phyloP scores from a whole-genome alignment of 495 filamentous ascomycete species.

The Neurospora sp. region DNA sequence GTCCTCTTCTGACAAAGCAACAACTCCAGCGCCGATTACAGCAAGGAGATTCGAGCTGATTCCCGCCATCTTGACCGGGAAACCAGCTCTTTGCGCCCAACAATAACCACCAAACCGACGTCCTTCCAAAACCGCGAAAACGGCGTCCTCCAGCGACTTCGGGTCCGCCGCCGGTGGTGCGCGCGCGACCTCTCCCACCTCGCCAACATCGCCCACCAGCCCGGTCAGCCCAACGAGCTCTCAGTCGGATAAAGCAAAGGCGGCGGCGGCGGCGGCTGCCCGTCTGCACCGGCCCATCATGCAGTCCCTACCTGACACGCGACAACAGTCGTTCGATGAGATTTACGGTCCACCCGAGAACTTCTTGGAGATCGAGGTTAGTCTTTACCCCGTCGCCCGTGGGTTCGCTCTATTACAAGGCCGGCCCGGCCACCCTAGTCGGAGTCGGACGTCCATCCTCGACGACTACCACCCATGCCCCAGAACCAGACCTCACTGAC shows the following conservation, averaged over 20 bases:
- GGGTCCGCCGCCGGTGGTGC: constrained; percentile 18
- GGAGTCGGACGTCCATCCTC: background rate
- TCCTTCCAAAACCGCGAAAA: constrained; percentile 28
- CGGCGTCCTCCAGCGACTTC: constrained; percentile 18
- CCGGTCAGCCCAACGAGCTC: constrained; percentile 1
- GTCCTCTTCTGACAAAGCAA: background rate
- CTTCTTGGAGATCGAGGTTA: constrained; percentile 93
- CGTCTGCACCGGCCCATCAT: constrained; percentile 48
- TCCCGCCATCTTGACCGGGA: background rate
- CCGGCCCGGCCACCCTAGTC: background rate
- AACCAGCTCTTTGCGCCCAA: background rate
- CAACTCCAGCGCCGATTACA: background rate
- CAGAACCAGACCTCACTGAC: background rate
- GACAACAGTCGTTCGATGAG: constrained; percentile 94
- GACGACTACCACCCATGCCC: background rate
- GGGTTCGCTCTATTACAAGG: background rate
- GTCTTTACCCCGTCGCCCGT: constrained; percentile 8
- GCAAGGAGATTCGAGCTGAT: background rate
- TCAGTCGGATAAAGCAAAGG: constrained; percentile 2
- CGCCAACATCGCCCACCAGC: constrained; percentile 25
- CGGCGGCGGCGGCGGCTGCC: constrained; percentile 26
- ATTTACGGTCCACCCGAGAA: constrained; percentile 98
- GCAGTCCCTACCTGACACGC: constrained; percentile 75
- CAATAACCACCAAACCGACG: background rate
- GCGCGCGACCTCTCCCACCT: constrained; percentile 15